Evolutionary conservation across 2,329 filamentous ascomycete species (phyloP).

Genomic region (Botryotinia narcissicola): DNA sequence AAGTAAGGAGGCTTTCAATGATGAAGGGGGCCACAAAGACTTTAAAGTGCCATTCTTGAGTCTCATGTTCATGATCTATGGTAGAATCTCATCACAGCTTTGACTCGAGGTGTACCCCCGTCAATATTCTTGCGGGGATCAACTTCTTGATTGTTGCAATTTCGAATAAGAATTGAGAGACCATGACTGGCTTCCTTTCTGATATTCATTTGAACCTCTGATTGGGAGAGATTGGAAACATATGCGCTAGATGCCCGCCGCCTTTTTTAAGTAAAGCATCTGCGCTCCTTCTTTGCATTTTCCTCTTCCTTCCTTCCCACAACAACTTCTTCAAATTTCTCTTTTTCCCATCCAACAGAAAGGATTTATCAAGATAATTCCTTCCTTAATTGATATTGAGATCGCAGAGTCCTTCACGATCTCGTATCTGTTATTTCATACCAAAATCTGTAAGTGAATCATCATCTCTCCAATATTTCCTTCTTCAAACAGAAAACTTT

Average conservation of each 20-base stretch:
- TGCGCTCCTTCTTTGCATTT: neutral
- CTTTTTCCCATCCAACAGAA: neutral
- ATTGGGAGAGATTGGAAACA: neutral
- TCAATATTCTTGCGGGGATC: neutral
- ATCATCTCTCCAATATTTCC: neutral
- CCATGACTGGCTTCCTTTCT: neutral
- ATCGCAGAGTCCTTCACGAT: conserved; percentile 14
- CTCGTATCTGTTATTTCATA: neutral
- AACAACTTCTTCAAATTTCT: neutral
- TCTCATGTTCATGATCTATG: neutral
- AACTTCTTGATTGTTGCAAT: neutral
- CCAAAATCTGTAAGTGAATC: conserved; percentile 6
- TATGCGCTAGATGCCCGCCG: neutral
- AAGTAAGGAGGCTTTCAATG: neutral
- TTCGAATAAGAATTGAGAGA: neutral
- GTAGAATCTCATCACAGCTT: neutral
- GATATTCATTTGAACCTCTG: neutral
- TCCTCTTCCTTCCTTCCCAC: neutral
- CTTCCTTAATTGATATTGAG: neutral
- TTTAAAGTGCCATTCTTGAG: neutral
- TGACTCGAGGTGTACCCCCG: neutral
- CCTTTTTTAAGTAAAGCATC: neutral
- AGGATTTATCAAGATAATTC: neutral
- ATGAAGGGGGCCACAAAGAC: neutral
- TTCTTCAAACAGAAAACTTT: neutral